Percentiles rank a stretch among this genome's conserved stretches.
phyloP scores from a whole-genome alignment of 148 eudicot genomes.

The Bassia scoparia region DNA sequence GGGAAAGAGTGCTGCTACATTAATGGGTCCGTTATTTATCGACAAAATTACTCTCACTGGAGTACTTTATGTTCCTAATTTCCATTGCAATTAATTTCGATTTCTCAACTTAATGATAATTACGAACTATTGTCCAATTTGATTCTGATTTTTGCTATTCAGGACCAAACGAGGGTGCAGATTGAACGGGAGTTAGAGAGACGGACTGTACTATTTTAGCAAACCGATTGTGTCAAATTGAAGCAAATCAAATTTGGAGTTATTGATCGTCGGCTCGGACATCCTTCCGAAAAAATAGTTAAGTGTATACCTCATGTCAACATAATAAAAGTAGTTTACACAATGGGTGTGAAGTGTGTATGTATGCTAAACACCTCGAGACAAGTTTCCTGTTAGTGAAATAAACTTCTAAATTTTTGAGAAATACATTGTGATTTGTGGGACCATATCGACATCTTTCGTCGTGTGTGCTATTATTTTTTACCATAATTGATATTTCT shows the following conservation, averaged over 20 bases:
- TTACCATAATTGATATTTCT: too few species aligned
- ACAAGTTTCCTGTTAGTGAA: too few species aligned
- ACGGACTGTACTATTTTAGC: too few species aligned
- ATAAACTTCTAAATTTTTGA: too few species aligned
- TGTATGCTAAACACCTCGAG: too few species aligned
- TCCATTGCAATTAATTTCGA: neutral
- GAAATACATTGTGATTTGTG: too few species aligned
- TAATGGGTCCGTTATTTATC: neutral
- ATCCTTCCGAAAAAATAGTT: neutral
- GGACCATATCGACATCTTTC: too few species aligned
- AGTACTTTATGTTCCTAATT: neutral
- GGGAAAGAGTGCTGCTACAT: neutral
- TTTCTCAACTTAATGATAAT: neutral
- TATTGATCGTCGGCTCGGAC: neutral
- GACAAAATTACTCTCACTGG: neutral
- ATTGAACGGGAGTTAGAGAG: neutral
- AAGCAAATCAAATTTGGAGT: too few species aligned
- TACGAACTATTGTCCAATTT: neutral
- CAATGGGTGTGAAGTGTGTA: too few species aligned
- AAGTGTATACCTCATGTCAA: neutral
- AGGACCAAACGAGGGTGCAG: neutral
- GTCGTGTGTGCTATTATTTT: too few species aligned
- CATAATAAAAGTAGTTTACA: too few species aligned
- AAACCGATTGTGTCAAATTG: too few species aligned
- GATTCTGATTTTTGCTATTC: neutral